Percentiles rank a stretch among this genome's conserved stretches.
phyloP scores from a whole-genome alignment of 257 asterid genomes.

The Solanum dulcamara region DNA sequence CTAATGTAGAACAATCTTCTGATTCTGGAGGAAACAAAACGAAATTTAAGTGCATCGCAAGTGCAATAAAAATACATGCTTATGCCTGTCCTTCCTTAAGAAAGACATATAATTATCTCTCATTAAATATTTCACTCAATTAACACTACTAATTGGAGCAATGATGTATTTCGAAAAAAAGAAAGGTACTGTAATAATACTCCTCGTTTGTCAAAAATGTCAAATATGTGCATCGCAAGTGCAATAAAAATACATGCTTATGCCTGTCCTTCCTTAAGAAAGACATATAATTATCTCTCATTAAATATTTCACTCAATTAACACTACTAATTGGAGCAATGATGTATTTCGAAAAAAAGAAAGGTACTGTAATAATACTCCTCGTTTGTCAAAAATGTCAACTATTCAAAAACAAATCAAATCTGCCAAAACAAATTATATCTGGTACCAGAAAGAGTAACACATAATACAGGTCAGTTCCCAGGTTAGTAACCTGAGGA shows the following conservation, averaged over 20 bases:
- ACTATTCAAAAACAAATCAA: neutral
- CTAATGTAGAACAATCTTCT: no score
- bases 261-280: no score
- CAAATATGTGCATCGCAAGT: neutral
- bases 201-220: neutral
- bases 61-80: neutral
- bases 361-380: neutral
- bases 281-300: neutral
- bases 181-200: neutral
- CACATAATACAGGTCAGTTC: neutral
- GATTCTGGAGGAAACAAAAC: no score
- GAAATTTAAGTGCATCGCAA: no score
- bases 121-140: neutral
- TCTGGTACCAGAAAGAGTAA: neutral
- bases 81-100: neutral
- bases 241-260: neutral
- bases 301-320: neutral
- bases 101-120: neutral
- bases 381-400: neutral
- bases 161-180: neutral
- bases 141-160: neutral
- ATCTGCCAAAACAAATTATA: neutral
- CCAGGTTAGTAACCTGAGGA: neutral
- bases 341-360: neutral
- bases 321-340: neutral